Evolutionary conservation across 75 land plant species (phyloP).

Genomic region (Cupressus sempervirens): DNA sequence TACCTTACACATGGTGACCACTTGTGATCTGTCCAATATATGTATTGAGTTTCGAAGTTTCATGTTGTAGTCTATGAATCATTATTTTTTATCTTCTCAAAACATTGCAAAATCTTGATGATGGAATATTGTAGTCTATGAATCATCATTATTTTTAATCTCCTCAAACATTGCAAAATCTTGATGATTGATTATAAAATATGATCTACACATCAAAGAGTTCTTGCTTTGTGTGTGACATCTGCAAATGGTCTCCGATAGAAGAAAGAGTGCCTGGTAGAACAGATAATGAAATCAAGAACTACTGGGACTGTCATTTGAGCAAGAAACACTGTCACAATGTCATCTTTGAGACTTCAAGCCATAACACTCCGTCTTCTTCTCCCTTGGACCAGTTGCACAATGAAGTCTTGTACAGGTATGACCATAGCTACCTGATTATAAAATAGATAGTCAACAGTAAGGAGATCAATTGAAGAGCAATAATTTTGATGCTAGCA

Average conservation of each 20-base stretch:
- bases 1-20: too few relatives aligned
- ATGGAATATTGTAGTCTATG: too few relatives aligned
- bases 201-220: too few relatives aligned
- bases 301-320: not conserved
- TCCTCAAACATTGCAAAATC: too few relatives aligned
- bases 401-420: not conserved
- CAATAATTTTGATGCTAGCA: not conserved
- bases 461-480: not conserved
- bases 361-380: not conserved
- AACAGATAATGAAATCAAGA: slow-evolving; percentile 3
- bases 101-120: too few relatives aligned
- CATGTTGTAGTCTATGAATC: too few relatives aligned
- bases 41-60: too few relatives aligned
- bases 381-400: not conserved
- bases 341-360: not conserved
- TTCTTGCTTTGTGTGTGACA: not conserved
- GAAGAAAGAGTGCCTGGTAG: not conserved
- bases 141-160: too few relatives aligned
- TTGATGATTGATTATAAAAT: too few relatives aligned
- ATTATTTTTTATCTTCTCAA: too few relatives aligned
- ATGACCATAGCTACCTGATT: not conserved
- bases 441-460: not conserved
- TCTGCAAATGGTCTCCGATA: not conserved
- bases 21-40: too few relatives aligned
- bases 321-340: not conserved